phyloP scores from a whole-genome alignment of 768 basidiomycete species.

The Phanerodontia chrysosporium region DNA sequence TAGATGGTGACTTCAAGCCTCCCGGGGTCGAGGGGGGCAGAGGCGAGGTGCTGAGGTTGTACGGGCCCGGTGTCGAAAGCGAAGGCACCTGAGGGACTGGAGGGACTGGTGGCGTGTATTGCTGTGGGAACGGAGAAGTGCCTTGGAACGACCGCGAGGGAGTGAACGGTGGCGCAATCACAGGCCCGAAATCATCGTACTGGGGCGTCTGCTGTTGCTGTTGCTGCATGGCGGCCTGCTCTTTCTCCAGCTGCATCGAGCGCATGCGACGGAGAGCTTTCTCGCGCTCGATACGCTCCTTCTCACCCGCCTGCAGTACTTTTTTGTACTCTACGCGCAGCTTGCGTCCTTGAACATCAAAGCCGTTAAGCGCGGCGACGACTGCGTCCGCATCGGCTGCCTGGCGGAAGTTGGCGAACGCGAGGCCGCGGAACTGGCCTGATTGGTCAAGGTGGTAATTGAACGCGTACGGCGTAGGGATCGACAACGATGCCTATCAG shows the following conservation, averaged over 20 bases:
- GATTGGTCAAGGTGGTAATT: constrained; percentile 98
- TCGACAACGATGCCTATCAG: constrained; percentile 76
- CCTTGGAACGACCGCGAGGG: constrained; percentile 75
- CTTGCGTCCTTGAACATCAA: constrained; percentile 94
- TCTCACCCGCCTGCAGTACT: constrained; percentile 97
- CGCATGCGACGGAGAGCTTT: constrained; percentile 98
- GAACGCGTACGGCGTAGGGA: constrained; percentile 98
- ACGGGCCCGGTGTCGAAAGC: constrained; percentile 38
- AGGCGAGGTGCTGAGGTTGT: constrained; percentile 45
- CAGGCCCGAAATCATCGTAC: constrained; percentile 75
- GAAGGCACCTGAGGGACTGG: constrained; percentile 17
- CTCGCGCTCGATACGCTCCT: constrained; percentile 97
- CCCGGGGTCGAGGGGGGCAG: constrained; percentile 57
- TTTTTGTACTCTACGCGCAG: constrained; percentile 99
- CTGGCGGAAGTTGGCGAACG: constrained; percentile 97
- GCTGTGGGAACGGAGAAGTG: constrained; percentile 53
- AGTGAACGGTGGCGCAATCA: constrained; percentile 51
- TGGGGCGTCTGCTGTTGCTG: constrained; percentile 31
- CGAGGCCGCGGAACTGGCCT: constrained; percentile 94
- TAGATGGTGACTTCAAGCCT: constrained; percentile 59
- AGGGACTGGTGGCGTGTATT: constrained; percentile 62
- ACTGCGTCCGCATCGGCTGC: constrained; percentile 90
- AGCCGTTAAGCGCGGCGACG: constrained; percentile 93
- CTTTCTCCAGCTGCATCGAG: constrained; percentile 92
- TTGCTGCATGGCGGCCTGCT: constrained; percentile 47